Conservation (phyloP, 768 basidiomycete species). For the Tulasnella sp. region DNA sequence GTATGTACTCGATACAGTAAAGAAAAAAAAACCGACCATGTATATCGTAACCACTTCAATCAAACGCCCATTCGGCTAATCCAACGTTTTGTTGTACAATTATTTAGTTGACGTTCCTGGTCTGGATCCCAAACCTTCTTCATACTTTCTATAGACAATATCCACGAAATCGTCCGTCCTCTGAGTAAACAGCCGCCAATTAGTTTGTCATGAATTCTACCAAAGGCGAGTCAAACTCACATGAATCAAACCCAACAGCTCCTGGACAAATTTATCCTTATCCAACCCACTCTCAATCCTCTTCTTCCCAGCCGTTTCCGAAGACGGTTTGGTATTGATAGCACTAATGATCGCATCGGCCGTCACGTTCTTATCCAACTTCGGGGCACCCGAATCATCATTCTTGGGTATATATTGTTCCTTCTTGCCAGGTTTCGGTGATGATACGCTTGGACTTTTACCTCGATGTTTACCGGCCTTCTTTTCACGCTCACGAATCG, state of each 20-base stretch:
- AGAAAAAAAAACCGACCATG: too few relatives aligned
- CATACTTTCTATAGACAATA: constrained; percentile 7
- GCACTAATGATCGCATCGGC: background rate
- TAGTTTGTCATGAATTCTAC: background rate
- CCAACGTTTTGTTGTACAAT: too few relatives aligned
- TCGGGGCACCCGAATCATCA: background rate
- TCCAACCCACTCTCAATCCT: constrained; percentile 2
- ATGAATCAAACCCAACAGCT: constrained; percentile 11
- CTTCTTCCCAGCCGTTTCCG: background rate
- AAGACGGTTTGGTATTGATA: too few relatives aligned
- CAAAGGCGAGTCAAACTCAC: background rate
- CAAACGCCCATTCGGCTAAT: too few relatives aligned
- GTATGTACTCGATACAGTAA: too few relatives aligned
- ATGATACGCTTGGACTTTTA: background rate
- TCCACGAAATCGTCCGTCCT: constrained; percentile 1
- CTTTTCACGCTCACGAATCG: constrained; percentile 9
- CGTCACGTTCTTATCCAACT: constrained; percentile 1
- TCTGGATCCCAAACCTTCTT: too few relatives aligned
- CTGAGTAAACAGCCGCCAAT: background rate
- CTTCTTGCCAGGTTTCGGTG: background rate
- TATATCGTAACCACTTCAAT: too few relatives aligned
- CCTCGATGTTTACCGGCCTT: background rate
- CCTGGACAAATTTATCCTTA: constrained; percentile 10
- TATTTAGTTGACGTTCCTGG: too few relatives aligned
- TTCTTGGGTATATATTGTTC: constrained; percentile 4